These are phyloP conservation scores for Actinidia chinensis DNA, from an alignment of 179 eudicot genomes.

Conservation along the genomic window DNA sequence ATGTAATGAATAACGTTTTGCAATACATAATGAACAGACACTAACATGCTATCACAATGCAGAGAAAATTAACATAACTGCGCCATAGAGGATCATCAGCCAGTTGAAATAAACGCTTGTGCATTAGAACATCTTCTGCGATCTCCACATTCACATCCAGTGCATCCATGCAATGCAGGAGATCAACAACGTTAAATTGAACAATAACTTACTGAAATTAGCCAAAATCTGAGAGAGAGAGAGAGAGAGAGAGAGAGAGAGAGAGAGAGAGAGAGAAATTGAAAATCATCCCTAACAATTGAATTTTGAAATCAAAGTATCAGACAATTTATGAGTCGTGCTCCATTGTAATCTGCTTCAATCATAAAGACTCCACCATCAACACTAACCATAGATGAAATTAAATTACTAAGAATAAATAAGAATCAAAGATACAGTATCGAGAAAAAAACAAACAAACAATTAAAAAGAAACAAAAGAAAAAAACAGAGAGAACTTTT, in stretches of 20 bases:
- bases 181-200: not conserved
- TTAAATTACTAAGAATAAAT: no score
- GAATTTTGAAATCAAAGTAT: not conserved
- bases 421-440: not conserved
- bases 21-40: not conserved
- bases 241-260: not conserved
- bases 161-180: slow-evolving; percentile 63
- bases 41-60: not conserved
- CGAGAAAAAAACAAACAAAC: not conserved
- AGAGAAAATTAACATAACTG: slow-evolving; percentile 50
- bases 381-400: not conserved
- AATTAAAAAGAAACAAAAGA: not conserved
- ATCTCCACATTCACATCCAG: slow-evolving; percentile 97
- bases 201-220: no score
- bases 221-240: no score
- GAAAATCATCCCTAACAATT: not conserved
- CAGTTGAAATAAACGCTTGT: slow-evolving; percentile 63
- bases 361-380: not conserved
- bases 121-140: slow-evolving; percentile 92
- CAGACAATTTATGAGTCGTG: not conserved
- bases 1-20: no score
- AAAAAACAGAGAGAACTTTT: not conserved
- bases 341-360: slow-evolving; percentile 1
- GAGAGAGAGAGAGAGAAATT: not conserved
- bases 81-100: slow-evolving; percentile 91